phyloP scores from a whole-genome alignment of 75 land plant genomes.

The Chamaecyparis obtusa region DNA sequence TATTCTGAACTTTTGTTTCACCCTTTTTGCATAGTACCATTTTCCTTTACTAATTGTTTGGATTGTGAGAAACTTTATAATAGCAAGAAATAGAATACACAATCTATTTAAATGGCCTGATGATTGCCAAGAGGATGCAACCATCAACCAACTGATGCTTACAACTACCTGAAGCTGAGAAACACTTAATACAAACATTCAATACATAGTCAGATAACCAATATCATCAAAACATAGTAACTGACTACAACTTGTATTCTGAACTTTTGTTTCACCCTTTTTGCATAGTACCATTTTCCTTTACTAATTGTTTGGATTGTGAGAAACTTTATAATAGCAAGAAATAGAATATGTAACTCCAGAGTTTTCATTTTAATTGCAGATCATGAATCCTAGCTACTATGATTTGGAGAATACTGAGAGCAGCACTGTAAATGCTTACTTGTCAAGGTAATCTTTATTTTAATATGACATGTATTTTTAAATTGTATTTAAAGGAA shows the following conservation, averaged over 20 bases:
- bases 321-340: neutral
- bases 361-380: conserved; percentile 5
- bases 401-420: conserved; percentile 77
- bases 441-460: conserved; percentile 67
- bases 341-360: neutral
- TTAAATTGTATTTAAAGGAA: conserved; percentile 5
- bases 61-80: neutral
- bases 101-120: too few species aligned
- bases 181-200: too few species aligned
- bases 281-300: neutral
- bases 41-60: neutral
- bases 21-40: neutral
- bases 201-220: too few species aligned
- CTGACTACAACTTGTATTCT: neutral
- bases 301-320: neutral
- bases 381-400: conserved; percentile 90
- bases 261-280: neutral
- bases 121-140: too few species aligned
- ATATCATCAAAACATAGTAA: too few species aligned
- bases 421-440: conserved; percentile 58
- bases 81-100: neutral
- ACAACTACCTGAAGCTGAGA: too few species aligned
- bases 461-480: neutral
- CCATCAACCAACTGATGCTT: too few species aligned
- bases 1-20: neutral